Evolutionary conservation across 768 basidiomycete species (phyloP).

Genomic region (Lepiota venenata): DNA sequence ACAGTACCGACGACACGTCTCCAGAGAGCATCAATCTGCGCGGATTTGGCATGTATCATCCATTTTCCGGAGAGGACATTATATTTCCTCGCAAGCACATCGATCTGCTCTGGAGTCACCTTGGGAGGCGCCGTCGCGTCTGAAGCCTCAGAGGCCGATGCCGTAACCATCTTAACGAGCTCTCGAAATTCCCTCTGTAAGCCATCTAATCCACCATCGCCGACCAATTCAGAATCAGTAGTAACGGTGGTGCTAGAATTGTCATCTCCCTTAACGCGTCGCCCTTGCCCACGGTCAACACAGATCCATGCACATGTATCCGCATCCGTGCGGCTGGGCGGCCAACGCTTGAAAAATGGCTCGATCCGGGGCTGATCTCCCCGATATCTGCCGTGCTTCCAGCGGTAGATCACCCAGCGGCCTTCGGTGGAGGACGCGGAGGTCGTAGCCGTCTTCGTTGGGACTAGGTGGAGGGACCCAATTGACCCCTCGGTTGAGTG

Average conservation of each 20-base stretch:
- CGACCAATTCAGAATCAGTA: too few species aligned
- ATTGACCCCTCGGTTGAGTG: background rate
- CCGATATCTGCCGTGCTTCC: conserved; percentile 16
- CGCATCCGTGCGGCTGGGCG: conserved; percentile 32
- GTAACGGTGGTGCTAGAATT: too few species aligned
- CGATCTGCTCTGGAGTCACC: conserved; percentile 28
- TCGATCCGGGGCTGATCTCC: conserved; percentile 15
- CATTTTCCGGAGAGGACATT: conserved; percentile 33
- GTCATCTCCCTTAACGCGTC: conserved; percentile 12
- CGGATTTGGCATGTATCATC: conserved; percentile 31
- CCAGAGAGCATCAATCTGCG: conserved; percentile 33
- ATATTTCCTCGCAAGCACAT: conserved; percentile 30
- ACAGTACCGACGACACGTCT: conserved; percentile 26
- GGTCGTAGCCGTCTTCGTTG: conserved; percentile 13
- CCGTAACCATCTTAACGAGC: conserved; percentile 20
- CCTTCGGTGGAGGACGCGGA: conserved; percentile 21
- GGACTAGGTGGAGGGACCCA: conserved; percentile 18
- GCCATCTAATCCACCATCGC: background rate
- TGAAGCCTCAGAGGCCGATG: background rate
- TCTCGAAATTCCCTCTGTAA: conserved; percentile 16
- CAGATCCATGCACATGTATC: conserved; percentile 32
- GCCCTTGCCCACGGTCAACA: conserved; percentile 14
- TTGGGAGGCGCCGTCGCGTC: background rate
- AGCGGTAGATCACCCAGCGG: conserved; percentile 1
- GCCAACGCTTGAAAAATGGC: conserved; percentile 31